Percentiles rank a stretch among this genome's conserved stretches.
Conservation (phyloP, 2,329 filamentous ascomycete species). For the Cytospora schulzeri region DNA sequence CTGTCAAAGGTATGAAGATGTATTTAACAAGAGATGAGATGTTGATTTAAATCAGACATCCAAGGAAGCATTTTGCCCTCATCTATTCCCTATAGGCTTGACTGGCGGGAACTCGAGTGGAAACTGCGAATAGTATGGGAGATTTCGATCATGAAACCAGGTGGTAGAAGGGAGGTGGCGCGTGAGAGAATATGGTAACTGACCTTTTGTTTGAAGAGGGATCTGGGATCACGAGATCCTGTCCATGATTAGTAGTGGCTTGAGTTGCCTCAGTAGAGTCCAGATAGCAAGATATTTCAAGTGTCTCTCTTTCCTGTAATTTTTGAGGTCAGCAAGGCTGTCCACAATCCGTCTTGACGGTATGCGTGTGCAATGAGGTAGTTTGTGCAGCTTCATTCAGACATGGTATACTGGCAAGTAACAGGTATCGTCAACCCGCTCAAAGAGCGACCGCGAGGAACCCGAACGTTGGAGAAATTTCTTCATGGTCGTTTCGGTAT, state of each 20-base stretch:
- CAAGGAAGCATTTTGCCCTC: slow-evolving; percentile 70
- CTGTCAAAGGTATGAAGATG: not conserved
- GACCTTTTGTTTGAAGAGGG: slow-evolving; percentile 33
- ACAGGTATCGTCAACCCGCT: slow-evolving; percentile 60
- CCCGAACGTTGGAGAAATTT: slow-evolving; percentile 67
- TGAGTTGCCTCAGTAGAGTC: not conserved
- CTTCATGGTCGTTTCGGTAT: slow-evolving; percentile 87
- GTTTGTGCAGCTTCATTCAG: slow-evolving; percentile 52
- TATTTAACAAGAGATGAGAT: slow-evolving; percentile 6
- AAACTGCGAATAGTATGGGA: slow-evolving; percentile 84
- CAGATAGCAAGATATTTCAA: slow-evolving; percentile 2
- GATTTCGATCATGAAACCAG: slow-evolving; percentile 65
- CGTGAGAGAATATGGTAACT: slow-evolving; percentile 32
- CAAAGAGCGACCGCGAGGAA: slow-evolving; percentile 45
- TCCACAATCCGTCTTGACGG: not conserved
- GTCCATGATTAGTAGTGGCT: not conserved
- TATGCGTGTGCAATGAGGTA: not conserved
- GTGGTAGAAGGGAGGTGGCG: slow-evolving; percentile 28
- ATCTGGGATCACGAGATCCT: not conserved
- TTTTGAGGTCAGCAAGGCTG: slow-evolving; percentile 18
- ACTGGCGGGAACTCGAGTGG: slow-evolving; percentile 69
- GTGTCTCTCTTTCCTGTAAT: slow-evolving; percentile 9
- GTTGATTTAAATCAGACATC: slow-evolving; percentile 64
- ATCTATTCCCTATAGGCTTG: slow-evolving; percentile 70
- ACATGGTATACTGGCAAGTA: slow-evolving; percentile 91